Evolutionary conservation across 495 filamentous ascomycete genomes (phyloP), one percentile per base, ranked within the genome.

Genomic region (Aspergillus mulundensis): DNA sequence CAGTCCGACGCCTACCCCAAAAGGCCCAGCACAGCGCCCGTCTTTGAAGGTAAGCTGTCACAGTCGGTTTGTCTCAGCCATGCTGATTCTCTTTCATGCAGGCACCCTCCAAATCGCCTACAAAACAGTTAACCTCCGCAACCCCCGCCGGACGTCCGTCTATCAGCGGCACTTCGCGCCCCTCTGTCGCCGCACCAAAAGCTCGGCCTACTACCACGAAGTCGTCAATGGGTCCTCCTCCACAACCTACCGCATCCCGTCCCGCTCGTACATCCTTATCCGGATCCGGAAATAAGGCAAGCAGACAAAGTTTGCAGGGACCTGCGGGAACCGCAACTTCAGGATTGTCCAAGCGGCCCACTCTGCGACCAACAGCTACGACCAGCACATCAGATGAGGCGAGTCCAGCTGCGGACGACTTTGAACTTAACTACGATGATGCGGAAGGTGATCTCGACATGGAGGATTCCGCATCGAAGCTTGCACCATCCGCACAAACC

Each of bases 51-150:
- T 88, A 75, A 61, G 81, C 72, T 20, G 14, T 30, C n/a, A 23
- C 30, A 44, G 32, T 19, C 34, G 11, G 7, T 18, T 19, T 50
- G 40, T 18, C 47, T 58, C 7, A 40, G 45, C 20, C 52, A 54
- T 42, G 51, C 63, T 60, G 30, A 50, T 5, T 51, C 23, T 43
- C 12, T 56, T 38, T 55, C 11, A 50, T 36, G 34, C 60, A 90
- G 87, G 89, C 88, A 25, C 89, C 90, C 5, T 85, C 81, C 0
- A 90, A 89, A 63, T 90, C 87, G 5, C 89, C 90, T 7, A 90
- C 88, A 10, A 93, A 95, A 66, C 87, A 89, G 57, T 69, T 89
- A 10, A 63, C 77, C 2, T 73, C 84, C 15, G 85, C 85, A 28
- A 74, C 78, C 18, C 68, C 76, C 3, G 74, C 86, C 6, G 80